Percentiles rank a stretch among this genome's conserved stretches.
phyloP scores from a whole-genome alignment of 75 land plant species.

The Isoetes taiwanensis region DNA sequence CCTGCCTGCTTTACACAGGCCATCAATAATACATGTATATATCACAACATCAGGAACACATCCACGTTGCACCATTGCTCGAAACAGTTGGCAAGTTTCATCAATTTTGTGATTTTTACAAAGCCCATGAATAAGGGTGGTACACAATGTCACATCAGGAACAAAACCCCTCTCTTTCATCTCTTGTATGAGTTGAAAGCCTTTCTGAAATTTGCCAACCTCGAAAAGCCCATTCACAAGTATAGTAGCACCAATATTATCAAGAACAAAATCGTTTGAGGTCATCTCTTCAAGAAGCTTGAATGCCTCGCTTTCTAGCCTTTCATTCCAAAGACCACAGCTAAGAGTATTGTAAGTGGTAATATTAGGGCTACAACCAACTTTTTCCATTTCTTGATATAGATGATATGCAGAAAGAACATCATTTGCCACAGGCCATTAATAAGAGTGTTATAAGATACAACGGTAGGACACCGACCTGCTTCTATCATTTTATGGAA shows the following conservation, averaged over 20 bases:
- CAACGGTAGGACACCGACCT: slow-evolving; percentile 29
- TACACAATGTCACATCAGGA: slow-evolving; percentile 32
- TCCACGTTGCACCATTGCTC: slow-evolving; percentile 36
- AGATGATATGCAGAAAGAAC: no score
- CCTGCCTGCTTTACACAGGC: slow-evolving; percentile 47
- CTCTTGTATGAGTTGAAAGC: slow-evolving; percentile 26
- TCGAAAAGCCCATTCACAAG: slow-evolving; percentile 43
- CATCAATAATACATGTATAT: slow-evolving; percentile 41
- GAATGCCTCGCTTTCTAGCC: slow-evolving; percentile 30
- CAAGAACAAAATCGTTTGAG: slow-evolving; percentile 25
- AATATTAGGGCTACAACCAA: slow-evolving; percentile 32
- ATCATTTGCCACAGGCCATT: slow-evolving; percentile 64
- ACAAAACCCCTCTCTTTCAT: slow-evolving; percentile 21
- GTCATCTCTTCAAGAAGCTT: slow-evolving; percentile 37
- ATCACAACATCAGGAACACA: slow-evolving; percentile 27
- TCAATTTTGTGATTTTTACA: slow-evolving; percentile 36
- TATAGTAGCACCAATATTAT: slow-evolving; percentile 37
- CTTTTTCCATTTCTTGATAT: slow-evolving; percentile 22
- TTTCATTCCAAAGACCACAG: slow-evolving; percentile 33
- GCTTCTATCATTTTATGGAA: slow-evolving; percentile 28
- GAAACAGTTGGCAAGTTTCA: slow-evolving; percentile 32
- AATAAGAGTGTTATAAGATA: slow-evolving; percentile 37
- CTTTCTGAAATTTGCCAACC: slow-evolving; percentile 41
- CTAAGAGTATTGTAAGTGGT: slow-evolving; percentile 42
- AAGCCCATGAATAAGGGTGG: slow-evolving; percentile 36